Percentiles rank a stretch among this genome's conserved stretches.
Conservation (phyloP, 176 grass and related monocot species). For the Triticum timopheevii region DNA sequence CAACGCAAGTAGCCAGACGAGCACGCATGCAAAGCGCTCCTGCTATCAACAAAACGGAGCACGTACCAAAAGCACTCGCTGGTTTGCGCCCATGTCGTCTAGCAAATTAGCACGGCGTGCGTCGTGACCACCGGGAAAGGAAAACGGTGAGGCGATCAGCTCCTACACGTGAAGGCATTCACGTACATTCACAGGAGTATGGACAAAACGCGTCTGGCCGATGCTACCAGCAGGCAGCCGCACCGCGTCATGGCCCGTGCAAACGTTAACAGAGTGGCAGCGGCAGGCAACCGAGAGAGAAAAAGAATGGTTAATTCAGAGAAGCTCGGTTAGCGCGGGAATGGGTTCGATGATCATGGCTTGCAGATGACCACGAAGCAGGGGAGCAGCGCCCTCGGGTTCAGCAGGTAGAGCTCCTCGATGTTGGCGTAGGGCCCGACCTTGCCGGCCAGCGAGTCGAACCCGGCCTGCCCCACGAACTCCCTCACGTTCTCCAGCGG, state of each 20-base stretch:
- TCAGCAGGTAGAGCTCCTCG: constrained; percentile 93
- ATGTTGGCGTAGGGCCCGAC: constrained; percentile 85
- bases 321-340: neutral
- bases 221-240: neutral
- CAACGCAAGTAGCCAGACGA: neutral
- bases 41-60: neutral
- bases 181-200: constrained; percentile 19
- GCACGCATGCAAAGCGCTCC: neutral
- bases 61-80: no score
- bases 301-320: constrained; percentile 39
- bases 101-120: neutral
- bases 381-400: constrained; percentile 79
- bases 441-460: constrained; percentile 90
- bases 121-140: neutral
- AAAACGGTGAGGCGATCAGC: neutral
- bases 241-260: neutral
- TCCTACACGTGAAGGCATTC: constrained; percentile 16
- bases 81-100: neutral
- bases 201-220: constrained; percentile 25
- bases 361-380: constrained; percentile 95
- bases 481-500: constrained; percentile 79
- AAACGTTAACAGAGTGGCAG: constrained; percentile 26
- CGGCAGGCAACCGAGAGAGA: neutral
- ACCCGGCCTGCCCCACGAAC: constrained; percentile 66
- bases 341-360: constrained; percentile 14